Evolutionary conservation across 495 filamentous ascomycete species (phyloP).

Genomic region (Annulohypoxylon moriforme): DNA sequence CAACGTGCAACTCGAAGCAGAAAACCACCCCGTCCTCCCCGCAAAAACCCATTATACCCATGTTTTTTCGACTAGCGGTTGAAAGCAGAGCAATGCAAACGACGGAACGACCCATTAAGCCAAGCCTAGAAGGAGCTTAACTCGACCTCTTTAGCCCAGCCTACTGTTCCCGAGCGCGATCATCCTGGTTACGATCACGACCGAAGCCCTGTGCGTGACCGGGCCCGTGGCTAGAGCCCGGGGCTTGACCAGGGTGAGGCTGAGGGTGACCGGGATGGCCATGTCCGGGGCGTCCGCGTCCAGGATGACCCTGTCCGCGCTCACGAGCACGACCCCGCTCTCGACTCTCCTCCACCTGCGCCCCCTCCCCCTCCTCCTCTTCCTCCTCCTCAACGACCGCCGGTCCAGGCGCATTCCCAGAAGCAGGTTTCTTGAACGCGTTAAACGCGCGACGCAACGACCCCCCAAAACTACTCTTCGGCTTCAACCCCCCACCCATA

Average conservation of each 20-base stretch:
- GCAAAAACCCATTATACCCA: background rate
- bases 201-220: background rate
- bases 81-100: background rate
- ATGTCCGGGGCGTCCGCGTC: background rate
- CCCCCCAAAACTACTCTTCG: conserved; percentile 19
- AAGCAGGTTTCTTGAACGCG: conserved; percentile 19
- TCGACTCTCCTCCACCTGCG: background rate
- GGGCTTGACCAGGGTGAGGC: background rate
- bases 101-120: too few relatives aligned
- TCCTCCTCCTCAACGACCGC: background rate
- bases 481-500: background rate
- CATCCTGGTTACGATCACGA: background rate
- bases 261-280: background rate
- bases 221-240: background rate
- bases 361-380: background rate
- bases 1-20: background rate
- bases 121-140: background rate
- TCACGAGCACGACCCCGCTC: background rate
- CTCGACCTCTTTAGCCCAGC: background rate
- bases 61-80: background rate
- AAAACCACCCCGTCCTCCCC: background rate
- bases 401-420: background rate
- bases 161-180: background rate
- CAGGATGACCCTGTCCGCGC: background rate
- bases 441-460: conserved; percentile 37